Base-by-base conservation (phyloP, 169 alveolate species). In the Eimeria acervulina region DNA sequence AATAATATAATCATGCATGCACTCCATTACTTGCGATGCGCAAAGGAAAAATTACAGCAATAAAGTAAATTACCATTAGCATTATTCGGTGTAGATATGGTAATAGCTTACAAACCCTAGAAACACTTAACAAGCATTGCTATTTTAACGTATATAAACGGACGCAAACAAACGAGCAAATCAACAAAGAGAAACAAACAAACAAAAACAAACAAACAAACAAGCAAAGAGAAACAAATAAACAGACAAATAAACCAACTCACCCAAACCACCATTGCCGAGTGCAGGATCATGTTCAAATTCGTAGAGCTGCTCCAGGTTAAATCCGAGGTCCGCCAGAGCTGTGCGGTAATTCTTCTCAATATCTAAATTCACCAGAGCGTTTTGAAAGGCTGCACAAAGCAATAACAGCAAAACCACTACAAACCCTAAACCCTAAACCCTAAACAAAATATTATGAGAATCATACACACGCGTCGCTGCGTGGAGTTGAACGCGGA, bases 221-320 rank as follows among this genome's bases (percentile, higher is more conserved):
- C 12, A n/a, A 55, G 26, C 51, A 44, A 76, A 83, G n/a, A 83
- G 28, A 13, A 51, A 15, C 7, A 31, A 51, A 8, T 13, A 52
- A 68, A 85, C 12, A 72, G 3, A 6, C n/a, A 0, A 40, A 70
- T 55, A 55, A 55, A 17, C 13, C 2, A 55, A 15, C 84, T 28
- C 38, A 95, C 96, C 99, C 28, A 99, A 97, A n/a, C 99, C 99
- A 40, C 99, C 99, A 95, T 99, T 99, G 59, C 99, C 99, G 51
- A 99, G 98, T 17, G 99, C 99, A 33, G 99, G 99, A 95, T 99
- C 99, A 74, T 97, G 99, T 97, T 99, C 99, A 72, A 98, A 97
- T 63, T 98, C 99, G 96, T 98, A 99, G 66, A 99, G 95, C 55
- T 98, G 98, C 98, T 99, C 99, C 52, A 99, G 97, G 47, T 97